Conservation (phyloP, 345 rosid genomes). For the Euclidium syriacum region DNA sequence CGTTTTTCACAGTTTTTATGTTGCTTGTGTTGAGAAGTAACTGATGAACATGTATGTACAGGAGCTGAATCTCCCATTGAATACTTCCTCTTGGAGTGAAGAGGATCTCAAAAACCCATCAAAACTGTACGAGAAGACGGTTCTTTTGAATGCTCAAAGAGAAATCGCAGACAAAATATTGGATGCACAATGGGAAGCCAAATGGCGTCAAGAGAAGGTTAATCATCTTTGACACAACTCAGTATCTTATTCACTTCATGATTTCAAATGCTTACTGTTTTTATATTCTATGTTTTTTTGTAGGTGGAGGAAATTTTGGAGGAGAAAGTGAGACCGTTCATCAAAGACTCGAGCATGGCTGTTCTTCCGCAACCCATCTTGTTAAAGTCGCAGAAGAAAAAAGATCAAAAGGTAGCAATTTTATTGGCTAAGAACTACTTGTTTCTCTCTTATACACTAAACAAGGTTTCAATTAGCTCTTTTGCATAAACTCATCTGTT, state of each 20-base stretch:
- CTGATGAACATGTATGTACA: constrained; percentile 28
- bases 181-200: constrained; percentile 86
- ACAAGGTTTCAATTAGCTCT: background rate
- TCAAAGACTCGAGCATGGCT: constrained; percentile 41
- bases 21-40: constrained; percentile 8
- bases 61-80: constrained; percentile 82
- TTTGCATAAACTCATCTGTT: background rate
- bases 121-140: constrained; percentile 83
- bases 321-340: constrained; percentile 75
- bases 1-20: background rate
- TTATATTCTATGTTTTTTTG: constrained; percentile 3
- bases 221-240: background rate
- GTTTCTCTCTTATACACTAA: background rate
- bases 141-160: constrained; percentile 91
- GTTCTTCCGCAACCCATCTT: constrained; percentile 63
- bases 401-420: constrained; percentile 40
- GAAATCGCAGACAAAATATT: constrained; percentile 76
- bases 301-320: constrained; percentile 79
- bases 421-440: background rate
- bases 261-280: background rate
- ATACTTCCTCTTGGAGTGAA: constrained; percentile 80
- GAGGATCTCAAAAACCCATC: constrained; percentile 77
- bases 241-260: background rate
- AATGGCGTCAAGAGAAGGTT: constrained; percentile 95
- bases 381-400: constrained; percentile 39